Conservation (phyloP, 2,329 filamentous ascomycete genomes). For the Aspergillus sp. region DNA sequence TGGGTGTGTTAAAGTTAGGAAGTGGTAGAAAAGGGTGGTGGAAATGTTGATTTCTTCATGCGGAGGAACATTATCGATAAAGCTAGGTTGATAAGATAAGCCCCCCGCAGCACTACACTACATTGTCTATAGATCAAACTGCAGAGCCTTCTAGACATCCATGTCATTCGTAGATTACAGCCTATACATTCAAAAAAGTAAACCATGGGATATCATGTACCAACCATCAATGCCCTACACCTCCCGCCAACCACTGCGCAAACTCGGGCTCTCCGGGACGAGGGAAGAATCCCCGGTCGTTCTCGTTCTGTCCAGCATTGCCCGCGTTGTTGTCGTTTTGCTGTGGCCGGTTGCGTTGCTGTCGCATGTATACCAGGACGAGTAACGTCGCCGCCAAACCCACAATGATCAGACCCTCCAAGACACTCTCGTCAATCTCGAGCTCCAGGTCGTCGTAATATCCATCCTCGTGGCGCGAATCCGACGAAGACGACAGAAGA, state of each 20-base stretch:
- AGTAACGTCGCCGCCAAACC: constrained; percentile 72
- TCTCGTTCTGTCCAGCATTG: constrained; percentile 23
- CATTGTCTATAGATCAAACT: too few relatives aligned
- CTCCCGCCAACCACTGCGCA: constrained; percentile 66
- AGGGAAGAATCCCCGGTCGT: constrained; percentile 61
- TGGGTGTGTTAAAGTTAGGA: not conserved
- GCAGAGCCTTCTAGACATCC: too few relatives aligned
- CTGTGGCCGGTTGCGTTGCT: constrained; percentile 42
- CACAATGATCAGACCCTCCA: constrained; percentile 84
- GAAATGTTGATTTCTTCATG: not conserved
- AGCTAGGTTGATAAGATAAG: constrained; percentile 2
- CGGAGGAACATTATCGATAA: constrained; percentile 14
- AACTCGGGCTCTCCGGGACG: constrained; percentile 66
- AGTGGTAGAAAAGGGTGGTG: not conserved
- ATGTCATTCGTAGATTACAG: constrained; percentile 4
- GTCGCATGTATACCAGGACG: constrained; percentile 73
- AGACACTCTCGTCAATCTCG: constrained; percentile 70
- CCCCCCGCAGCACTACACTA: not conserved
- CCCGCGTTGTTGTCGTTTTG: constrained; percentile 31
- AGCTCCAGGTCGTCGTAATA: constrained; percentile 62
- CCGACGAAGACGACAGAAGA: constrained; percentile 22
- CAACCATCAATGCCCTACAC: constrained; percentile 54
- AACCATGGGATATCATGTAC: constrained; percentile 10
- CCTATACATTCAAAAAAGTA: constrained; percentile 6
- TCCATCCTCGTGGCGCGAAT: constrained; percentile 44